Evolutionary conservation across 2,329 filamentous ascomycete genomes (phyloP), one percentile per base, ranked within the genome.

Genomic region (Pseudogymnoascus sp.): DNA sequence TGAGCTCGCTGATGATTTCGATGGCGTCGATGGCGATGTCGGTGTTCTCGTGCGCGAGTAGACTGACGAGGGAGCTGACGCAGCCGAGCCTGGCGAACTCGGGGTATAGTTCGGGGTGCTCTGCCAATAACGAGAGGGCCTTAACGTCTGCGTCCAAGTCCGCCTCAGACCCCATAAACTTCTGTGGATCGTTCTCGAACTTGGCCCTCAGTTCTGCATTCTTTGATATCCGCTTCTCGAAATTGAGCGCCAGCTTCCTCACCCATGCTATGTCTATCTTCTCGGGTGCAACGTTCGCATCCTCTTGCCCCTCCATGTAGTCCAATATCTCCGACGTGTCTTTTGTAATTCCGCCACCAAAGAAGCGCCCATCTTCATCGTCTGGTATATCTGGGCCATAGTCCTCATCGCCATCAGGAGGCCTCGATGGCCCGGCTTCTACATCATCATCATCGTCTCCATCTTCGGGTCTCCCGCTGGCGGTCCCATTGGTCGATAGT

Each of bases 311-410:
- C 66, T 97, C 91, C 66, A 99, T 85, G 72, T 89, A 97, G 75
- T 97, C 90, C 71, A 99, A 82, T 18, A 95, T 90, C 69, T 92
- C 85, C 2, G 86, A 87, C 68, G 96, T 91, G 68, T 91, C 83
- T 64, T 87, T 83, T 26, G 88, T 91, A 70, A 99, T 88, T 36
- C 95, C 95, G 62, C 92, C 90, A 47, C 93, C 95, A 70, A 97
- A 99, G 79, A 99, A 99, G 10, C 95, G 87, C 0, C 93, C 95
- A 67, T 96, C 95, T 62, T 96, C 91, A 70, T 96, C 93, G 68
- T 93, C 90, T 7, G 74, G 79, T 29, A 71, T 76, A 45, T 81
- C 79, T 10, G 83, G 82, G 34, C 75, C 77, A 61, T 83, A 82
- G 59, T 83, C 84, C 62, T 80, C 81, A 26, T 83, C 79, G 66